Conservation (phyloP, 345 rosid species). For the Anastatica hierochuntica region DNA sequence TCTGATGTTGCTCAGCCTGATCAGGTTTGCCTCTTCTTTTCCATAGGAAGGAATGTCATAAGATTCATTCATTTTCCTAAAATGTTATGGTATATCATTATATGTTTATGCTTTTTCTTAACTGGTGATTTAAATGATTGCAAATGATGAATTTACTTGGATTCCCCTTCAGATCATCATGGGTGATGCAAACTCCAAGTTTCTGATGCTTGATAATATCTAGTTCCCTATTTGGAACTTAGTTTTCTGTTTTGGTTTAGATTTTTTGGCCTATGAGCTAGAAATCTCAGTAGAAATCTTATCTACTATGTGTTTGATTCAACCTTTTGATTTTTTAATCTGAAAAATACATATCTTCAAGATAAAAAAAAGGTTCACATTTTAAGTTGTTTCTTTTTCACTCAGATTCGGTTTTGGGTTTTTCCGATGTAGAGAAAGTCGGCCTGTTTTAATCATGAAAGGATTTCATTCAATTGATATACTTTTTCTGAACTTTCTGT, state of each 20-base stretch:
- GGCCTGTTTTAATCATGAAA: no score
- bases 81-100: not conserved
- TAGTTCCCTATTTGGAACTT: not conserved
- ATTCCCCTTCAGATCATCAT: conserved; percentile 59
- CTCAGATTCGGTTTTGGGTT: not conserved
- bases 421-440: not conserved
- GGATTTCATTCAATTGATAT: no score
- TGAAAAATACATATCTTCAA: no score
- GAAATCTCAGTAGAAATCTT: no score
- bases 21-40: conserved; percentile 49
- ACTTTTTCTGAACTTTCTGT: no score
- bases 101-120: not conserved
- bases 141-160: conserved; percentile 51
- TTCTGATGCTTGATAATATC: conserved; percentile 20
- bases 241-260: not conserved
- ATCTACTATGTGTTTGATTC: not conserved
- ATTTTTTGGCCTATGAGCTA: not conserved
- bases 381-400: no score
- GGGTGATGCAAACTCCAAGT: conserved; percentile 60
- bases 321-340: no score
- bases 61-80: not conserved
- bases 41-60: not conserved
- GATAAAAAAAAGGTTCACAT: no score
- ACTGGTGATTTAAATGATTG: conserved; percentile 26
- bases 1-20: conserved; percentile 99